Conservation (phyloP, 306 rosid species). For the Acacia crassicarpa region DNA sequence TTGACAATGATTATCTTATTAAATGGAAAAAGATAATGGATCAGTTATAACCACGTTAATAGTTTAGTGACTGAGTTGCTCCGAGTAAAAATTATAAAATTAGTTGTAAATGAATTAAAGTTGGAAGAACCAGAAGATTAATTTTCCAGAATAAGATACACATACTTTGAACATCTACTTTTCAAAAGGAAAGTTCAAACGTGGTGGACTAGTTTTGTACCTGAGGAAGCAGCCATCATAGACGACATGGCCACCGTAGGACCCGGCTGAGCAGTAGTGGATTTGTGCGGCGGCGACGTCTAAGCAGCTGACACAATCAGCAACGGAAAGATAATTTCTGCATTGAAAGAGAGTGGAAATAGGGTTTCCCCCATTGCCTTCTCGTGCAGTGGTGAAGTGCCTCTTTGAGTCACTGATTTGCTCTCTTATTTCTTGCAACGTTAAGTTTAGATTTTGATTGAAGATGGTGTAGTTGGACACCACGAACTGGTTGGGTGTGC, state of each 20-base stretch:
- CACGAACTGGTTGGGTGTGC: slow-evolving; percentile 26
- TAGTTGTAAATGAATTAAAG: too few species aligned
- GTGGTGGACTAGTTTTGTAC: slow-evolving; percentile 20
- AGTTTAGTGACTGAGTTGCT: too few species aligned
- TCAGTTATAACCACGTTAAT: too few species aligned
- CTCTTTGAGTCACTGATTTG: slow-evolving; percentile 31
- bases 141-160: neutral
- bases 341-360: slow-evolving; percentile 59
- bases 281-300: slow-evolving; percentile 39
- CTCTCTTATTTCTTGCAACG: slow-evolving; percentile 34
- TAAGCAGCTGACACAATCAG: slow-evolving; percentile 54
- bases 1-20: too few species aligned
- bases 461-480: slow-evolving; percentile 34
- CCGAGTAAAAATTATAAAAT: too few species aligned
- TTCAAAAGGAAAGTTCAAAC: neutral
- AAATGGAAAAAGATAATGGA: too few species aligned
- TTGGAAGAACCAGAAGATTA: too few species aligned
- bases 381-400: slow-evolving; percentile 47
- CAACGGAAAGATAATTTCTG: slow-evolving; percentile 50
- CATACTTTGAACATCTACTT: neutral
- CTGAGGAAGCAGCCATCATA: slow-evolving; percentile 76
- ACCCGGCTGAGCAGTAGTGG: slow-evolving; percentile 45
- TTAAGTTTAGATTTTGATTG: slow-evolving; percentile 39
- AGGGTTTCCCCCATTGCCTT: slow-evolving; percentile 25
- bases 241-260: slow-evolving; percentile 61